Conservation (phyloP, 345 rosid genomes). For the Fremontodendron californicum region DNA sequence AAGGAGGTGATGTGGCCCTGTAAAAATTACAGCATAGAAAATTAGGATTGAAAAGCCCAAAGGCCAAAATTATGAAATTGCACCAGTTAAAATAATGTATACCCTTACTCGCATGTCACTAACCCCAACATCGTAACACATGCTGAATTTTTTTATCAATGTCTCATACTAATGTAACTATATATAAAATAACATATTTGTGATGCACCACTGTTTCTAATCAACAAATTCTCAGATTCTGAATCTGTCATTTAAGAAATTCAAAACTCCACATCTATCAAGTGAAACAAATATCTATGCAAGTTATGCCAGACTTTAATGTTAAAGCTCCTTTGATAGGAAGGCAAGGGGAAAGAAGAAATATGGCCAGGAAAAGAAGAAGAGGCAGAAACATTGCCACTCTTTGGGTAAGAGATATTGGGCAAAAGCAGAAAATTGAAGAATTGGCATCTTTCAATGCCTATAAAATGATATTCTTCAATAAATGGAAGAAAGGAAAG, state of each 20-base stretch:
- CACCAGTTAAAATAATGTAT: neutral
- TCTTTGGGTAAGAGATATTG: neutral
- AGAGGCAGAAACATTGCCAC: neutral
- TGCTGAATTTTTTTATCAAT: neutral
- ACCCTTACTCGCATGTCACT: neutral
- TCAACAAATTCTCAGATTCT: neutral
- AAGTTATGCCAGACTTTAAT: neutral
- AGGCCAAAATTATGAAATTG: neutral
- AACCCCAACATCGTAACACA: neutral
- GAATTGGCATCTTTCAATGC: no score
- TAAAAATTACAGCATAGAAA: constrained; percentile 13
- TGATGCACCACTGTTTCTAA: neutral
- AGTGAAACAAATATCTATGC: neutral
- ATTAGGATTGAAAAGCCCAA: neutral
- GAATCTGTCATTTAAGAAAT: neutral
- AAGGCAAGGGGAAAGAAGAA: neutral
- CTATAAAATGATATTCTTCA: no score
- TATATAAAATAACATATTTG: neutral
- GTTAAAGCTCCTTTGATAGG: neutral
- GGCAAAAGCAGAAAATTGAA: neutral
- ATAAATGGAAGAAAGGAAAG: neutral
- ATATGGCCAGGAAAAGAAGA: neutral
- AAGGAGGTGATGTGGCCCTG: constrained; percentile 98
- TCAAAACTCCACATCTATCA: neutral
- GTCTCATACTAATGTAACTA: neutral